phyloP scores from a whole-genome alignment of 2,329 filamentous ascomycete species.

The Calonectria pseudoturangicola region DNA sequence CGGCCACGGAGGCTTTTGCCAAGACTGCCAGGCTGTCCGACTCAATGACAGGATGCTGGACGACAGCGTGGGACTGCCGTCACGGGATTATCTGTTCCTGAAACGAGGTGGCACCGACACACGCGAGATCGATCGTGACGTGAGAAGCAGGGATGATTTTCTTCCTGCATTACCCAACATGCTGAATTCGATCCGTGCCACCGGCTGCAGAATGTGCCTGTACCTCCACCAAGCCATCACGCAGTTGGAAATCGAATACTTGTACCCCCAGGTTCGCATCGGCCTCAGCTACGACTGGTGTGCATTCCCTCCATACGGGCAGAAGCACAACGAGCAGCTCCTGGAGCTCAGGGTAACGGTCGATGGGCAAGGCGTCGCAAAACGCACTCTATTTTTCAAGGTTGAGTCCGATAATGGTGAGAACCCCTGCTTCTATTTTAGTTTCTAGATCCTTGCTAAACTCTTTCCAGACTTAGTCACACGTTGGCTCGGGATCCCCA shows the following conservation, averaged over 20 bases:
- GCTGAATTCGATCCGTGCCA: not conserved
- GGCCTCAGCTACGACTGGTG: not conserved
- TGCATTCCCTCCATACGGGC: not conserved
- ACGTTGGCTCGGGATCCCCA: conserved; percentile 1
- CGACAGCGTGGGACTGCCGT: not conserved
- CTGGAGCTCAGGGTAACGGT: not conserved
- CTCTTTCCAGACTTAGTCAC: not conserved
- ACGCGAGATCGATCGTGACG: not conserved
- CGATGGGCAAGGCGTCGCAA: not conserved
- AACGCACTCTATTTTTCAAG: not conserved
- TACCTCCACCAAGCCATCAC: conserved; percentile 15
- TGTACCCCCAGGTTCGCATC: not conserved
- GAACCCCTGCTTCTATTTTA: not conserved
- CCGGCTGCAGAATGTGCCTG: conserved; percentile 15
- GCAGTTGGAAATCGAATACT: not conserved
- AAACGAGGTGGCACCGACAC: not conserved
- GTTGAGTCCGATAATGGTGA: conserved; percentile 7
- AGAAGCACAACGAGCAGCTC: not conserved
- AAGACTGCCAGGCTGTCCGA: not conserved
- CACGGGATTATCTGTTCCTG: not conserved
- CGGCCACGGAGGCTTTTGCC: not conserved
- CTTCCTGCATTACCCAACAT: conserved; percentile 12
- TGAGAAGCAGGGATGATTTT: conserved; percentile 11
- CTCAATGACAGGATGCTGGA: not conserved
- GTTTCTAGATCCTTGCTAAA: not conserved